Evolutionary conservation across 2,329 filamentous ascomycete genomes (phyloP).

Genomic region (Neurospora crassa): DNA sequence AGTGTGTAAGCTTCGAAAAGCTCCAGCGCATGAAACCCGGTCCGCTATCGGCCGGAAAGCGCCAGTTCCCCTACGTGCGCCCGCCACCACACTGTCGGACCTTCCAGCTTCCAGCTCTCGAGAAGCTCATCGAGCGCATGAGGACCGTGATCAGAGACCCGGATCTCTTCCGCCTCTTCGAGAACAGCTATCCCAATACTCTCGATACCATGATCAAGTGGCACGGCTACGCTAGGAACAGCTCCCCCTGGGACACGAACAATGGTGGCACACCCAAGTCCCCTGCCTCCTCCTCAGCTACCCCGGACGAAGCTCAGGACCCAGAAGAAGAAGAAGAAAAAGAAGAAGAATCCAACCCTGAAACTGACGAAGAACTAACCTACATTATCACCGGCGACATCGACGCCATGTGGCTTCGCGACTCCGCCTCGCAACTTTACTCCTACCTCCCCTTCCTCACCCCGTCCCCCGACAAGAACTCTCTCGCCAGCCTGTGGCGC

Average conservation of each 20-base stretch:
- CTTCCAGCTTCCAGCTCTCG: conserved; percentile 59
- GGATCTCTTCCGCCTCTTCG: conserved; percentile 70
- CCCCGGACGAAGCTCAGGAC: conserved; percentile 7
- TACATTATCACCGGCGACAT: conserved; percentile 82
- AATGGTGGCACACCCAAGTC: not conserved
- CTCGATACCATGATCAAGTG: conserved; percentile 74
- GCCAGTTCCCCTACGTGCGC: conserved; percentile 30
- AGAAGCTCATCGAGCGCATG: conserved; percentile 49
- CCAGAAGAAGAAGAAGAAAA: conserved; percentile 21
- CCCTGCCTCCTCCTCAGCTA: not conserved
- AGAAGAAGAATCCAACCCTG: not conserved
- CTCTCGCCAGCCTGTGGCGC: conserved; percentile 57
- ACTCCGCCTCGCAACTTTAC: conserved; percentile 68
- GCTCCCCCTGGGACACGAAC: not conserved
- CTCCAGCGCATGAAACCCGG: conserved; percentile 18
- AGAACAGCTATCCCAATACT: conserved; percentile 77
- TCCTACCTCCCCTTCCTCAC: conserved; percentile 55
- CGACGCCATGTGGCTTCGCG: conserved; percentile 79
- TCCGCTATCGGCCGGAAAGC: conserved; percentile 21
- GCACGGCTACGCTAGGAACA: conserved; percentile 48
- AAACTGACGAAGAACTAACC: conserved; percentile 51
- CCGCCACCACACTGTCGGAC: conserved; percentile 60
- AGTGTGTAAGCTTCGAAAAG: conserved; percentile 17
- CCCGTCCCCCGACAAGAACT: conserved; percentile 41
- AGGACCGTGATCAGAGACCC: conserved; percentile 32